Conservation (phyloP, 2,329 filamentous ascomycete genomes). For the Aspergillus japonicus region DNA sequence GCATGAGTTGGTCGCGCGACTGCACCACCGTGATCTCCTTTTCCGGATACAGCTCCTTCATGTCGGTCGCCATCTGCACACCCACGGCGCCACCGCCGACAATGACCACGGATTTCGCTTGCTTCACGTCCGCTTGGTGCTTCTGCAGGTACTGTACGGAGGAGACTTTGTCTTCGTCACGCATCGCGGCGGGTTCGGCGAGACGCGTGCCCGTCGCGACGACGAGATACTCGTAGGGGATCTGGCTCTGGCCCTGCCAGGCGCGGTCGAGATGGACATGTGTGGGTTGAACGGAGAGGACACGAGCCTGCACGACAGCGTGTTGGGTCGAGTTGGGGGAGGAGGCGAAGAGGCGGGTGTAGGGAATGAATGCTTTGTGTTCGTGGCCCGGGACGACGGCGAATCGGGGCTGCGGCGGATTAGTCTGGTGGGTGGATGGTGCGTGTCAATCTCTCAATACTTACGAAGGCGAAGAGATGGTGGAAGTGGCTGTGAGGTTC, state of each 20-base stretch:
- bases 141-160: slow-evolving; percentile 34
- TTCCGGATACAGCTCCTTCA: slow-evolving; percentile 49
- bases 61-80: slow-evolving; percentile 52
- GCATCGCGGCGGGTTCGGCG: slow-evolving; percentile 35
- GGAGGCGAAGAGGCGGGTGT: slow-evolving; percentile 31
- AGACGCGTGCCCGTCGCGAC: slow-evolving; percentile 36
- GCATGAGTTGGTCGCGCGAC: slow-evolving; percentile 43
- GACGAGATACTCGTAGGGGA: slow-evolving; percentile 36
- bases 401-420: slow-evolving; percentile 29
- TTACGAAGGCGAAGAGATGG: slow-evolving; percentile 38
- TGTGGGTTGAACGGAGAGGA: slow-evolving; percentile 28
- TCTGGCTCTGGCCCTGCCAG: slow-evolving; percentile 32
- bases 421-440: not conserved
- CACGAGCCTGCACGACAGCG: slow-evolving; percentile 33
- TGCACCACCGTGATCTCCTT: slow-evolving; percentile 51
- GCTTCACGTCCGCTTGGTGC: slow-evolving; percentile 32
- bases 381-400: slow-evolving; percentile 36
- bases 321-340: slow-evolving; percentile 25
- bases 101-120: slow-evolving; percentile 34
- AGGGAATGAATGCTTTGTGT: slow-evolving; percentile 39
- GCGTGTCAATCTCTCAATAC: not conserved
- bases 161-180: slow-evolving; percentile 32
- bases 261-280: slow-evolving; percentile 35
- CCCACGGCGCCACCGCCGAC: slow-evolving; percentile 53
- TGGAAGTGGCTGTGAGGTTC: slow-evolving; percentile 40